A percentile compares a stretch with the other conserved stretches of the same genome.
Evolutionary conservation across 371 early-diverging fungal genomes (phyloP).

Genomic region (Mortierella sp.): DNA sequence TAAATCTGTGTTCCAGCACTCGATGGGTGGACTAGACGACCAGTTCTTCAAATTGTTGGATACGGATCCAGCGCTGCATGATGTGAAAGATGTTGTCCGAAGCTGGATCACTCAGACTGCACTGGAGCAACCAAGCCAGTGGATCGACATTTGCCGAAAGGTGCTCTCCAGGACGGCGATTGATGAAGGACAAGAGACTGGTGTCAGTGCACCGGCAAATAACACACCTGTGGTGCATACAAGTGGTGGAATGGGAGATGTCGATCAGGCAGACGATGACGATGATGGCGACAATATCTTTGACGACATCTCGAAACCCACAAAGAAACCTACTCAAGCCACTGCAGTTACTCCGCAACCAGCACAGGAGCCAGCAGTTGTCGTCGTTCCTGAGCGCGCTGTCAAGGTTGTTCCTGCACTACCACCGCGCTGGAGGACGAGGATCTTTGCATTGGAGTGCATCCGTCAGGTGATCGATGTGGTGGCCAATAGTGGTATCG

Average conservation of each 20-base stretch:
- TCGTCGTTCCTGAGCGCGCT: constrained; percentile 13
- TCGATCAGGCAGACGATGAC: constrained; percentile 61
- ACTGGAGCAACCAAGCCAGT: constrained; percentile 78
- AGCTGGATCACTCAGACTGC: constrained; percentile 81
- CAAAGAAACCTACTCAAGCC: constrained; percentile 27
- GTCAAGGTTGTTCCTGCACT: constrained; percentile 53
- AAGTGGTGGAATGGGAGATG: constrained; percentile 24
- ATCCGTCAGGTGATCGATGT: constrained; percentile 75
- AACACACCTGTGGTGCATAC: constrained; percentile 21
- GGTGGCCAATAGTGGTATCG: constrained; percentile 65
- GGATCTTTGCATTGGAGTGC: constrained; percentile 84
- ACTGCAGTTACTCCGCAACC: constrained; percentile 16
- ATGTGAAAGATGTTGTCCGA: constrained; percentile 84
- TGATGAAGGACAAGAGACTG: constrained; percentile 37
- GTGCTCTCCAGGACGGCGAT: constrained; percentile 74
- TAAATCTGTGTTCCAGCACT: constrained; percentile 74
- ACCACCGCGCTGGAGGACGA: constrained; percentile 91
- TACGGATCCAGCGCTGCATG: constrained; percentile 79
- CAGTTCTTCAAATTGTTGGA: constrained; percentile 88
- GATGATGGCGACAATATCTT: constrained; percentile 56
- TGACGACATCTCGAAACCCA: constrained; percentile 20
- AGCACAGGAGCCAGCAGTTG: constrained; percentile 16
- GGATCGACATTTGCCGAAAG: constrained; percentile 87
- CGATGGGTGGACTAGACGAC: constrained; percentile 79
- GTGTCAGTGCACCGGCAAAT: constrained; percentile 8